Percentiles rank a stretch among this genome's conserved stretches.
Conservation (phyloP, 176 grass and related monocot genomes). For the Oryza longistaminata region DNA sequence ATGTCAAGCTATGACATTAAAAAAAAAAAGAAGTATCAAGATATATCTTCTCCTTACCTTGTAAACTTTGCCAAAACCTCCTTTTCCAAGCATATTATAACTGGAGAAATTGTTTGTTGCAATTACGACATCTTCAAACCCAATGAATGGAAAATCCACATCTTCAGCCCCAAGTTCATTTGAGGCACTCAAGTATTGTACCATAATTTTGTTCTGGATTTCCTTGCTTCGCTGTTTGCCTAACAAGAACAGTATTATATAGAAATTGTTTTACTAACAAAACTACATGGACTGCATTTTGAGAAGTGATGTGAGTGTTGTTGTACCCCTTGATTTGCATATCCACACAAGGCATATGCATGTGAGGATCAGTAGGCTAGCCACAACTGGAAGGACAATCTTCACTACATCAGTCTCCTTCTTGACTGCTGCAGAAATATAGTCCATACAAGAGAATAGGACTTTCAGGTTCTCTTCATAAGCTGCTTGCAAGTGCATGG, state of each 20-base stretch:
- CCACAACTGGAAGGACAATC: constrained; percentile 25
- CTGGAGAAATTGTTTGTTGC: constrained; percentile 49
- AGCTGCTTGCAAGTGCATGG: not conserved
- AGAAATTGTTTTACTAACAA: not conserved
- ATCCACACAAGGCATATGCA: constrained; percentile 7
- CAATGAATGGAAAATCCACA: constrained; percentile 19
- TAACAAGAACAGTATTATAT: not conserved
- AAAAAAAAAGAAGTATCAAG: too few relatives aligned
- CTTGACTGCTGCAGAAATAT: constrained; percentile 27
- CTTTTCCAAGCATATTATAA: constrained; percentile 49
- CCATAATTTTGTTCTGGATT: not conserved
- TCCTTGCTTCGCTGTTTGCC: constrained; percentile 21
- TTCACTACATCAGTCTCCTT: not conserved
- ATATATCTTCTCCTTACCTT: constrained; percentile 42
- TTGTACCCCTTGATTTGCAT: constrained; percentile 35
- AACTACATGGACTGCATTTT: not conserved
- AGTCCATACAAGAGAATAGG: not conserved
- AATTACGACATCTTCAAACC: constrained; percentile 12
- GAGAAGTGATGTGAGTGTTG: not conserved
- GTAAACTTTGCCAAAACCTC: constrained; percentile 59
- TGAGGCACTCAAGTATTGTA: not conserved
- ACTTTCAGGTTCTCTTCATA: not conserved
- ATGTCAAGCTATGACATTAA: not conserved
- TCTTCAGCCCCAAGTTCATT: not conserved
- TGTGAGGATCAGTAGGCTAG: not conserved